Evolutionary conservation across 441 rosid species (phyloP).

Genomic region (Populus hybrid): DNA sequence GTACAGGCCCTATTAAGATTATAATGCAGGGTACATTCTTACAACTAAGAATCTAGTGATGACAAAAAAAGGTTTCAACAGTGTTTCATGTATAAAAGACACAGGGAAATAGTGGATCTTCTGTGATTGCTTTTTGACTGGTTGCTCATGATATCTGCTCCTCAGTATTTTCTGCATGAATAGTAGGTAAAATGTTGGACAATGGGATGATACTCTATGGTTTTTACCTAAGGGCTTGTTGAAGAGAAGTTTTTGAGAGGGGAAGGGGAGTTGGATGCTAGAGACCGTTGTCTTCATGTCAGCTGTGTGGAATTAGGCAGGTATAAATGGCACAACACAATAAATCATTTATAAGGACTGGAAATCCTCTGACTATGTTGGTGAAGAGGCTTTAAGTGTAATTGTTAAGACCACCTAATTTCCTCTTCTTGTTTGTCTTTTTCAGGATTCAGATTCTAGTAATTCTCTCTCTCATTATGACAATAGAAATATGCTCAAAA

Average conservation of each 20-base stretch:
- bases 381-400: not conserved
- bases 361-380: not conserved
- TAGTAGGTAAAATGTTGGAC: not conserved
- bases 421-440: not conserved
- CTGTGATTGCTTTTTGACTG: not conserved
- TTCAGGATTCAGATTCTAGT: not conserved
- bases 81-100: not conserved
- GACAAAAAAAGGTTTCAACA: not conserved
- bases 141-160: not conserved
- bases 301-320: not conserved
- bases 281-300: not conserved
- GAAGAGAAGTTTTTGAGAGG: not conserved
- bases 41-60: not conserved
- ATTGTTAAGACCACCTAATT: not conserved
- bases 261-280: not conserved
- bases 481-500: not conserved
- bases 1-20: not conserved
- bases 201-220: not conserved
- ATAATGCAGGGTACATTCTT: not conserved
- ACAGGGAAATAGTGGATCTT: not conserved
- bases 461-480: not conserved
- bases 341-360: not conserved
- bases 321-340: not conserved
- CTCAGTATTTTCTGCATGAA: not conserved
- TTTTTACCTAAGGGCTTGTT: conserved; percentile 3